Base-by-base conservation (phyloP, 2,329 filamentous ascomycete genomes). In the Aspergillus neotritici region DNA sequence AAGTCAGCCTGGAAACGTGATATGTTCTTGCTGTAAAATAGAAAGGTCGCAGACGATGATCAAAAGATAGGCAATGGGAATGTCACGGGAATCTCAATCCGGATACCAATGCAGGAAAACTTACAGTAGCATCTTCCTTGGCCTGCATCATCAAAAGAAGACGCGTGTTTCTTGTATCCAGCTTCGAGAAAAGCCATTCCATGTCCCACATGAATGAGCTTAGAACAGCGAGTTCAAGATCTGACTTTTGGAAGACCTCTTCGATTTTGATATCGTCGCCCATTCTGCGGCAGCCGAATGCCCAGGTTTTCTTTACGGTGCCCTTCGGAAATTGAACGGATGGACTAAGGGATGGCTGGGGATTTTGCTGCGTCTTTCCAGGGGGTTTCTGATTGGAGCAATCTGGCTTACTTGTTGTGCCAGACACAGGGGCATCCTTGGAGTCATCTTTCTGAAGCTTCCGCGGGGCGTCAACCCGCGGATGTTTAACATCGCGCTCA, bases 151-250 rank as follows among this genome's bases (percentile, higher is more conserved):
- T 67, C 52, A 83, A 71, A 13, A 86, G 71, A 15, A 87, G 67
- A 51, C 79, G 82, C 0, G 83, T 87, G 42, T 63, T 74, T 9
- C 51, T 54, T 11, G 74, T 60, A 48, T 87, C 73, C 21, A 94
- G 63, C 61, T 93, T 94, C 5, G 72, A 76, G 21, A 91, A 64
- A 34, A 93, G 63, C 87, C 87, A 96, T 21, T 84, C 77, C 11
- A 84, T 78, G 50, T 97, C 84, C 82, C 87, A 93, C 60, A 91
- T 81, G 54, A 86, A 97, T 0, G 91, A 87, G 54, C 89, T 94
- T 4, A 97, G 69, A 0, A 97, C 78, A 1, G 87, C 90, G 31
- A 88, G 78, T 39, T 86, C 72, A 7, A 97, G 72, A 10, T 82
- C 75, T 2, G 79, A 68, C 48, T 80, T 83, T 61, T 94, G 85